Percentiles rank a stretch among this genome's conserved stretches.
These are phyloP conservation scores for Suillus bovinus DNA, from an alignment of 768 basidiomycete genomes.

Conservation along the genomic window DNA sequence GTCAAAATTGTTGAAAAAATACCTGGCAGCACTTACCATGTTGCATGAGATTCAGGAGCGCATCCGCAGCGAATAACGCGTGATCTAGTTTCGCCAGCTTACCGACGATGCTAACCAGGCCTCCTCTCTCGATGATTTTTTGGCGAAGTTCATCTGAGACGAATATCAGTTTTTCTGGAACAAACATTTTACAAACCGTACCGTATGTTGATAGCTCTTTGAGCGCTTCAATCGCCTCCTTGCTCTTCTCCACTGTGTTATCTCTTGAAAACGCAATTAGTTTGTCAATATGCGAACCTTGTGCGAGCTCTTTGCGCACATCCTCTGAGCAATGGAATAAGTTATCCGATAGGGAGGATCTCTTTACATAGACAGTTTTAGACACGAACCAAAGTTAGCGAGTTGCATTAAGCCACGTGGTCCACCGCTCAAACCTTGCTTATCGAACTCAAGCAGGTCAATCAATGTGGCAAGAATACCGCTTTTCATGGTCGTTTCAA, in stretches of 20 bases:
- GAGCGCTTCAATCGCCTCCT: background rate
- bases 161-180: background rate
- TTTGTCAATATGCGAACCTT: background rate
- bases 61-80: background rate
- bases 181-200: background rate
- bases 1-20: background rate
- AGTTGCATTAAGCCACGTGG: background rate
- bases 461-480: slow-evolving; percentile 18
- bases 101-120: background rate
- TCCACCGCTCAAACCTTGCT: background rate
- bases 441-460: slow-evolving; percentile 18
- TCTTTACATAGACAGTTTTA: background rate
- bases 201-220: background rate
- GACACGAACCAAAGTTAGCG: background rate
- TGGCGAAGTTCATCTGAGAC: background rate
- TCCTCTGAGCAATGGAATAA: background rate
- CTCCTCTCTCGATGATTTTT: background rate
- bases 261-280: background rate
- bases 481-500: slow-evolving; percentile 17
- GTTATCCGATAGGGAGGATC: background rate
- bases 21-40: background rate
- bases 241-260: background rate
- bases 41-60: background rate
- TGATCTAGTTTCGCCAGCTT: background rate
- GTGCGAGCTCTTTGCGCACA: background rate